Percentiles rank a stretch among this genome's conserved stretches.
Conservation (phyloP, 2,329 filamentous ascomycete genomes). For the Colletotrichum destructivum region DNA sequence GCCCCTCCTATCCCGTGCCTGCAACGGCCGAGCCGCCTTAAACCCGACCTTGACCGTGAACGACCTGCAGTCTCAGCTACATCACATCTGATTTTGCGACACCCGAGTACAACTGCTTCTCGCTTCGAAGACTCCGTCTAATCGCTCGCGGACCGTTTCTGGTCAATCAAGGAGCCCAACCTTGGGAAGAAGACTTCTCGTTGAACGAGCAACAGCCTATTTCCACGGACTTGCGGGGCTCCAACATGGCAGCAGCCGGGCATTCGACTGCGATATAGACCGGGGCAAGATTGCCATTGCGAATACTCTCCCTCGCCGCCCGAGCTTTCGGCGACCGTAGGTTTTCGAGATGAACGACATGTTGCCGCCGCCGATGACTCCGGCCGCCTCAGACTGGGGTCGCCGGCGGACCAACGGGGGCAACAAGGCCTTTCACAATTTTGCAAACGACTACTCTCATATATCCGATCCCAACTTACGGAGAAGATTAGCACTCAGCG, state of each 20-base stretch:
- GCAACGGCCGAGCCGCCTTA: not conserved
- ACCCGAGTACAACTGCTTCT: not conserved
- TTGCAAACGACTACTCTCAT: conserved; percentile 78
- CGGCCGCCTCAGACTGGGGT: conserved; percentile 47
- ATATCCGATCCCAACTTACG: conserved; percentile 82
- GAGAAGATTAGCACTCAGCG: conserved; percentile 80
- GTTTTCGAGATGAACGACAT: conserved; percentile 51
- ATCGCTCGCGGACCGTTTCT: not conserved
- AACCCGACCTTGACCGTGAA: conserved; percentile 4
- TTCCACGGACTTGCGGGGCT: conserved; percentile 14
- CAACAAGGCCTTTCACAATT: conserved; percentile 81
- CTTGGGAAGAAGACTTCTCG: not conserved
- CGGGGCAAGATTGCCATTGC: conserved; percentile 28
- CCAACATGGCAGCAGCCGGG: conserved; percentile 30
- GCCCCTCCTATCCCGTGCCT: conserved; percentile 18
- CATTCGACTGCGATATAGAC: conserved; percentile 31
- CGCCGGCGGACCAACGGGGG: conserved; percentile 68
- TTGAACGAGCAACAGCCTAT: not conserved
- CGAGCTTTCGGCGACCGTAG: conserved; percentile 10
- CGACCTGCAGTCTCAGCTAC: conserved; percentile 16
- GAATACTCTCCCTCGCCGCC: conserved; percentile 12
- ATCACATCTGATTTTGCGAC: conserved; percentile 14
- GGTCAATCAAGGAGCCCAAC: not conserved
- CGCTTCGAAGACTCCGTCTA: not conserved
- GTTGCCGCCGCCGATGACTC: conserved; percentile 58